phyloP scores from a whole-genome alignment of 2,329 filamentous ascomycete genomes.

The Penicillium hordei region DNA sequence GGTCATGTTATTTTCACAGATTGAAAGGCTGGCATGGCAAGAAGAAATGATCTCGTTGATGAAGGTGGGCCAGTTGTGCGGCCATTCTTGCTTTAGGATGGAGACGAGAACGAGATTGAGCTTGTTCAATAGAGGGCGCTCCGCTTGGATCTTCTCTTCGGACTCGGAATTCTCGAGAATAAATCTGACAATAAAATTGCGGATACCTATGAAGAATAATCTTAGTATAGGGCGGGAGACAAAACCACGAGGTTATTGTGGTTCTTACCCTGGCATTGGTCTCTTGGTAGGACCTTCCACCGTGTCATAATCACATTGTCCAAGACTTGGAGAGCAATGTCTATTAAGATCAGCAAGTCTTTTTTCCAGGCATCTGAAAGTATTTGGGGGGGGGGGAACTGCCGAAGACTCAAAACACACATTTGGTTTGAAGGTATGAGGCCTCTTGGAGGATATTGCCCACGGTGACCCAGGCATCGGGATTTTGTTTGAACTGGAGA shows the following conservation, averaged over 20 bases:
- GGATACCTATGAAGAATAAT: slow-evolving; percentile 67
- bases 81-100: slow-evolving; percentile 99
- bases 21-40: slow-evolving; percentile 90
- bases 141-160: slow-evolving; percentile 79
- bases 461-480: slow-evolving; percentile 95
- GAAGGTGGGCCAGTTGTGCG: slow-evolving; percentile 99
- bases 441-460: slow-evolving; percentile 95
- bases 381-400: neutral
- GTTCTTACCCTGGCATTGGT: slow-evolving; percentile 80
- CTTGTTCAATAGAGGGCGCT: slow-evolving; percentile 94
- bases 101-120: slow-evolving; percentile 96
- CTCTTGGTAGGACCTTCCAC: slow-evolving; percentile 95
- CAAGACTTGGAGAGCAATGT: slow-evolving; percentile 91
- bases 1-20: slow-evolving; percentile 99
- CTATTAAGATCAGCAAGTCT: slow-evolving; percentile 52
- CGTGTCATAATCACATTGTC: slow-evolving; percentile 98
- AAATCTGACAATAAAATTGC: slow-evolving; percentile 98
- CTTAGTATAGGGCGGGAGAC: slow-evolving; percentile 9
- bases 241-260: neutral
- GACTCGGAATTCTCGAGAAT: slow-evolving; percentile 91
- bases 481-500: slow-evolving; percentile 93
- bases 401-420: slow-evolving; percentile 53
- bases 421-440: slow-evolving; percentile 94
- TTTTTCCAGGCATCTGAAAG: neutral
- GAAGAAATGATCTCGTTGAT: slow-evolving; percentile 99